Conservation (phyloP, 169 alveolate genomes). For the Plasmodium berghei region DNA sequence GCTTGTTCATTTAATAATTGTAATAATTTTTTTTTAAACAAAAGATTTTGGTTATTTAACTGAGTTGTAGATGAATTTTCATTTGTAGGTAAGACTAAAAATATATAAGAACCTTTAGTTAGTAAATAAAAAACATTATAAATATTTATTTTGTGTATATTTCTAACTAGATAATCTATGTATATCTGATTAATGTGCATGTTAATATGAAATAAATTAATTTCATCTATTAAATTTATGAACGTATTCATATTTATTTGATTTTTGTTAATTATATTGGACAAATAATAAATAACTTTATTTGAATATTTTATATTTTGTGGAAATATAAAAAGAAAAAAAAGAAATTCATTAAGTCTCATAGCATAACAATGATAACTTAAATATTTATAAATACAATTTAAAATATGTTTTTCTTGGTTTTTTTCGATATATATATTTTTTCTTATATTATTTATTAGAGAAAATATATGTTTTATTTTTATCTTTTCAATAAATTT, state of each 20-base stretch:
- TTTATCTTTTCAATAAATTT: constrained; percentile 43
- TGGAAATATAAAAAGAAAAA: constrained; percentile 40
- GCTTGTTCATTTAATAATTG: not conserved
- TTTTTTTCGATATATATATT: constrained; percentile 29
- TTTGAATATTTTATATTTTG: constrained; percentile 28
- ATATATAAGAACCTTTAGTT: constrained; percentile 23
- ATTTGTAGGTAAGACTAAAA: not conserved
- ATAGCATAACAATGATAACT: constrained; percentile 26
- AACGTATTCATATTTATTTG: constrained; percentile 1
- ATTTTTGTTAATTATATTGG: constrained; percentile 1
- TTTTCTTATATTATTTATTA: constrained; percentile 42
- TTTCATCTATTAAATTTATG: constrained; percentile 20
- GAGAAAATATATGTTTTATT: constrained; percentile 29
- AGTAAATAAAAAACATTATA: constrained; percentile 3
- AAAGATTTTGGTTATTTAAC: not conserved
- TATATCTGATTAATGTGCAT: constrained; percentile 6
- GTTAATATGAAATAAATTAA: constrained; percentile 22
- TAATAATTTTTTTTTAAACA: not conserved
- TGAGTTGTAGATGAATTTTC: not conserved
- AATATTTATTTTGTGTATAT: constrained; percentile 15
- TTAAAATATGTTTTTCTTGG: constrained; percentile 11
- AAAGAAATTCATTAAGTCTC: constrained; percentile 16
- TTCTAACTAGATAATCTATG: constrained; percentile 10
- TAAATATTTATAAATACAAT: constrained; percentile 52
- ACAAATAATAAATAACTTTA: constrained; percentile 14